Evolutionary conservation across 768 basidiomycete genomes (phyloP), one percentile per base, ranked within the genome.

Genomic region (Chlorophyllum brunneum): DNA sequence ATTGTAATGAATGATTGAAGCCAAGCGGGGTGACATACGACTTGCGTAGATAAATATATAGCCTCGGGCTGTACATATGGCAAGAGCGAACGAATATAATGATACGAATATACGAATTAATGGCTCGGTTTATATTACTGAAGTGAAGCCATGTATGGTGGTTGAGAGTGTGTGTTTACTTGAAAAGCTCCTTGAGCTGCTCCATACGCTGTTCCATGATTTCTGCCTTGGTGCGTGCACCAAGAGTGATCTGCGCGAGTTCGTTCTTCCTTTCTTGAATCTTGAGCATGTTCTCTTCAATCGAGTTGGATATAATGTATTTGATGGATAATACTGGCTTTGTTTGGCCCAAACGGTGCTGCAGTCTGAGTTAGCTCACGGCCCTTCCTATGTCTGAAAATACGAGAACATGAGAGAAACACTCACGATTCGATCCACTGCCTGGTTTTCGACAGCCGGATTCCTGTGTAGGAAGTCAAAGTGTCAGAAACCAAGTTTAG

Each of bases 301-400:
- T 97, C 24, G 92, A 88, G 60, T 93, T 85, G 65, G 91, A 85
- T 59, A 98, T 97, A 63, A 99, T 92, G 51, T 95, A 78, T 66
- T 95, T 97, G 61, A 95, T 77, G 0, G 93, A 93, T 11, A 86
- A 86, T 11, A 99, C 97, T 0, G 92, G 90, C 50, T 84, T 80
- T 1, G 87, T 95, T 67, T 98, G 97, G 20, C 97, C 97, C 38
- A 99, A 77, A 46, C 97, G 95, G 68, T 99, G 97, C 91, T 95
- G 62, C 57, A 27, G 33, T 11, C 40, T 36, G 26, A 40, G 26
- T 38, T 51, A 49, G 49, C 33, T 34, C 27, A 30, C 33, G 3
- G 36, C 23, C 45, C 15, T 39, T 29, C 26, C n/a, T 24, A n/a
- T n/a, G n/a, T n/a, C n/a, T n/a, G n/a, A 42, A 18, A 11, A 48